Evolutionary conservation across 2,329 filamentous ascomycete genomes (phyloP), one percentile per base, ranked within the genome.

Genomic region (Hymenoscyphus occultus): DNA sequence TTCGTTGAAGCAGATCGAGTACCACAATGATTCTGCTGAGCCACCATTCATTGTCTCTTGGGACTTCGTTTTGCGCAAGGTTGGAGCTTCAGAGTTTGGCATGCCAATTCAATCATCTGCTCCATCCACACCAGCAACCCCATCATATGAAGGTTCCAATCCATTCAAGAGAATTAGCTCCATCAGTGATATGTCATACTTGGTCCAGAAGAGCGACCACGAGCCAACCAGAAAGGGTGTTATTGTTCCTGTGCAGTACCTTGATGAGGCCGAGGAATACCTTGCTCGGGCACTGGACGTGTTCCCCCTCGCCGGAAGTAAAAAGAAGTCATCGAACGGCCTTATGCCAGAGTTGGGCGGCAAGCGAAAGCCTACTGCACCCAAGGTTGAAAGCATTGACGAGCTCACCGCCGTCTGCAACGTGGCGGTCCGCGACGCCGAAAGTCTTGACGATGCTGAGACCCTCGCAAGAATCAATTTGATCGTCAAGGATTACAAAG

Each of bases 21-120:
- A 99, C 77, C 87, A 93, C 74, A 88, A 90, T 63, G 87, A 92
- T 57, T 75, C 77, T 16, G 79, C 81, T 65, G 92, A 96, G 72
- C 83, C 90, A 31, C 87, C 90, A 10, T 97, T 91, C 74, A 83
- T 90, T 68, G 82, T 98, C 51, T 92, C 93, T 12, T 99, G 95
- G 95, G 94, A 98, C 79, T 99, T 99, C 77, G 84, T 92, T 64
- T 88, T 99, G 66, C 89, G 93, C 76, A 98, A 97, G 84, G 89
- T 97, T 71, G 94, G 93, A 40, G 90, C 96, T 76, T 88, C 91
- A 14, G 95, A 98, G 77, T 96, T 94, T 71, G 93, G 93, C 40
- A 82, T 96, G 68, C 89, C 92, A 10, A 78, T 93, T 14, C 86
- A 89, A 75, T 93, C 92, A 2, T 90, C 90, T 16, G 90, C 90